These are phyloP conservation scores for Tricholoma hemisulphureum DNA, from an alignment of 768 basidiomycete species.

Conservation along the genomic window DNA sequence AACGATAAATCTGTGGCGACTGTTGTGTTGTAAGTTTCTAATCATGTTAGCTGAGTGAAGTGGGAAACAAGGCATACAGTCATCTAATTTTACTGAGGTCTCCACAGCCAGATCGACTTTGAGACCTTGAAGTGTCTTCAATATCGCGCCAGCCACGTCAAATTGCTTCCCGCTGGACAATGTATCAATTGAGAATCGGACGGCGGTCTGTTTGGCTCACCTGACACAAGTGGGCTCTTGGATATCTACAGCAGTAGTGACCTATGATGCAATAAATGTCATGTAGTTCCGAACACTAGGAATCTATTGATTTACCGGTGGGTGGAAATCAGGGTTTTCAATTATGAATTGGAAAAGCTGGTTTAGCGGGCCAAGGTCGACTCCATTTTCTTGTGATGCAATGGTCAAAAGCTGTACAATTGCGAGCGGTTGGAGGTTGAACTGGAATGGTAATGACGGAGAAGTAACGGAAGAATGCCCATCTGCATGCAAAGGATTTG, in stretches of 20 bases:
- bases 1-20: constrained; percentile 58
- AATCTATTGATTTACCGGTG: constrained; percentile 48
- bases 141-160: constrained; percentile 56
- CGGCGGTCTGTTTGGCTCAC: constrained; percentile 24
- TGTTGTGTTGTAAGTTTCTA: constrained; percentile 19
- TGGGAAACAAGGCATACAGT: constrained; percentile 45
- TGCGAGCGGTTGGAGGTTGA: constrained; percentile 60
- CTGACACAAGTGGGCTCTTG: constrained; percentile 57
- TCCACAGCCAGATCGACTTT: constrained; percentile 56
- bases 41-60: neutral
- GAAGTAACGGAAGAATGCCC: constrained; percentile 63
- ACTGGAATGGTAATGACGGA: constrained; percentile 53
- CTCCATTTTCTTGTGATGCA: constrained; percentile 51
- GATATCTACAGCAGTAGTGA: constrained; percentile 54
- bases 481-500: constrained; percentile 54
- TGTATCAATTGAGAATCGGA: constrained; percentile 2
- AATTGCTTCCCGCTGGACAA: constrained; percentile 60
- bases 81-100: constrained; percentile 59
- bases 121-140: constrained; percentile 59
- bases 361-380: constrained; percentile 59
- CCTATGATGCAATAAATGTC: constrained; percentile 29
- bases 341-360: constrained; percentile 54
- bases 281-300: neutral
- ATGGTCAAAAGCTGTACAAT: constrained; percentile 56
- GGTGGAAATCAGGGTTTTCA: constrained; percentile 48